These are phyloP conservation scores for Prunus mongolica DNA, from an alignment of 306 rosid genomes.

Conservation along the genomic window DNA sequence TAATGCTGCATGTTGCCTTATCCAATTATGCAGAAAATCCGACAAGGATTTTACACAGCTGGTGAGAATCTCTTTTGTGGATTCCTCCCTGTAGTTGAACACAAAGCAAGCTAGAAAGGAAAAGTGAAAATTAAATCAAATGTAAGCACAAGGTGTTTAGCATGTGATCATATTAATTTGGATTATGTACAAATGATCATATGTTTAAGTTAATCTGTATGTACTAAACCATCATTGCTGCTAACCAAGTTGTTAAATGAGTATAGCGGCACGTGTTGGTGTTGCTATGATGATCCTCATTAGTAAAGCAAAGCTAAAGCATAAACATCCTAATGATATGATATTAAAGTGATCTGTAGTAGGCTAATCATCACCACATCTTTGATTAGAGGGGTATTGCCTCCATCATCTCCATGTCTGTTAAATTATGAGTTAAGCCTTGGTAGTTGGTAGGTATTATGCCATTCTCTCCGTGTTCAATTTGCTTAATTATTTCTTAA, in stretches of 20 bases:
- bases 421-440: no score
- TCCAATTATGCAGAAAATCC: slow-evolving; percentile 30
- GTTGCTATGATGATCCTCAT: slow-evolving; percentile 24
- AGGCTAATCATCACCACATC: not conserved
- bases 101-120: slow-evolving; percentile 25
- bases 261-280: slow-evolving; percentile 34
- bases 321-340: not conserved
- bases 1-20: slow-evolving; percentile 9
- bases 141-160: slow-evolving; percentile 36
- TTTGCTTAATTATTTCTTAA: no score
- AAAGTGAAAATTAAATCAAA: slow-evolving; percentile 18
- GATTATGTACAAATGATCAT: not conserved
- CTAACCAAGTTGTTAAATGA: not conserved
- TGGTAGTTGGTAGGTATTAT: no score
- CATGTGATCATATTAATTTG: slow-evolving; percentile 42
- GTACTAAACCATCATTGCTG: slow-evolving; percentile 16
- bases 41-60: slow-evolving; percentile 44
- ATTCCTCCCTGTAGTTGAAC: slow-evolving; percentile 26
- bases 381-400: not conserved
- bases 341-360: not conserved
- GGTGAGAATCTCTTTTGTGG: slow-evolving; percentile 58
- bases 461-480: no score
- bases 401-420: not conserved
- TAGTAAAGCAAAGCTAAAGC: slow-evolving; percentile 32
- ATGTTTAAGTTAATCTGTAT: not conserved